Conservation (phyloP, 495 filamentous ascomycete species). For the Aspergillus funiculosus region DNA sequence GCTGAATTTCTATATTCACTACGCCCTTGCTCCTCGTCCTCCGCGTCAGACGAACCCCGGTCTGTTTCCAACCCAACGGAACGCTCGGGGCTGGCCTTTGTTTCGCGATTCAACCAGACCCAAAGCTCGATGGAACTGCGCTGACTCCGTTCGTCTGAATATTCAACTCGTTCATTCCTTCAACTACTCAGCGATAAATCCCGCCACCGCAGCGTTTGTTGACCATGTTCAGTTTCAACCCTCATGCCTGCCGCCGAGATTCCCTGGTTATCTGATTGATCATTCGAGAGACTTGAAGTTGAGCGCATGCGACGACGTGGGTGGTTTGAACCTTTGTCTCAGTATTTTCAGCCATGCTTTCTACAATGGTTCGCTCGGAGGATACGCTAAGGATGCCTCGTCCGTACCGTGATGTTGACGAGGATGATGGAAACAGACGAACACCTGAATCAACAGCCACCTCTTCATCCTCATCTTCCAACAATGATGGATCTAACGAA, state of each 20-base stretch:
- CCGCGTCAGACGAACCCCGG: slow-evolving; percentile 9
- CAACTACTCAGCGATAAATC: neutral
- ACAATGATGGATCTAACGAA: slow-evolving; percentile 25
- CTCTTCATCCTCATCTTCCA: slow-evolving; percentile 22
- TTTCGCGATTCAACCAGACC: slow-evolving; percentile 12
- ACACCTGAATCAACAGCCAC: slow-evolving; percentile 22
- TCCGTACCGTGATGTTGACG: slow-evolving; percentile 31
- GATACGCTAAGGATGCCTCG: slow-evolving; percentile 35
- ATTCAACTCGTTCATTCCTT: neutral
- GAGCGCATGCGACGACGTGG: slow-evolving; percentile 2
- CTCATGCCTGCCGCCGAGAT: slow-evolving; percentile 12
- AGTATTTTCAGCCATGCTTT: slow-evolving; percentile 25
- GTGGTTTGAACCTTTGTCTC: slow-evolving; percentile 4
- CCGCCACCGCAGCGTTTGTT: slow-evolving; percentile 8
- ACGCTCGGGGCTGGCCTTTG: slow-evolving; percentile 10
- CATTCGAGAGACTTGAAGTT: slow-evolving; percentile 1
- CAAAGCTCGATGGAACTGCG: neutral
- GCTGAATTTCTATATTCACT: slow-evolving; percentile 1
- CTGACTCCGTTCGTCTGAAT: too few relatives aligned
- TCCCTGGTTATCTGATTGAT: slow-evolving; percentile 17
- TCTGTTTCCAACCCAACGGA: slow-evolving; percentile 17
- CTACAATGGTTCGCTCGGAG: slow-evolving; percentile 38
- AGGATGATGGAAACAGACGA: slow-evolving; percentile 27
- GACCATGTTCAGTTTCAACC: slow-evolving; percentile 23
- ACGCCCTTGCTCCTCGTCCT: slow-evolving; percentile 6